Base-by-base conservation (phyloP, 257 asterid genomes). In the Fraxinus anomala region DNA sequence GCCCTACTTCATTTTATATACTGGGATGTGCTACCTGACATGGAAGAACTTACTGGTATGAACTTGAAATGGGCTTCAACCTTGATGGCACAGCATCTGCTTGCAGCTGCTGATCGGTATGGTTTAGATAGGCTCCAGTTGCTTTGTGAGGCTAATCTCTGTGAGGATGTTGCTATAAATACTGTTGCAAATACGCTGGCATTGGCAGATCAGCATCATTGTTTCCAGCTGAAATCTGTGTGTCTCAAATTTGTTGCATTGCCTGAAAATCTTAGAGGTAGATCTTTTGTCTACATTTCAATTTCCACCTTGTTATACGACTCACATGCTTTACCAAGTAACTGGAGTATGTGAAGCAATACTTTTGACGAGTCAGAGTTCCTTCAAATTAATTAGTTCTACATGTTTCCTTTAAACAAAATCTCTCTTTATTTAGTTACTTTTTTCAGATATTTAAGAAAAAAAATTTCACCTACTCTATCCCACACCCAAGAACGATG, bases 21-120 rank as follows among this genome's bases (percentile, higher is more conserved):
- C 89, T 89, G 96, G 96, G 99, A 95, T 82, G 66, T 77, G 47
- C 86, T 91, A 59, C 94, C 96, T 26, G 97, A 95, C 85, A 80
- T 95, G 91, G 99, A 89, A 88, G 98, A 91, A 83, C 88, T 95
- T 73, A 90, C 96, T 51, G 99, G 98, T 24, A 72, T 88, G 70
- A 87, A 82, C 86, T 91, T 96, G 9, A 91, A 86, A 78, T 90
- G 96, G 88, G 99, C 97, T 68, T 90, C 97, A 39, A 93, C 97
- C 30, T 88, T 95, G 91, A 93, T 95, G 94, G 86, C 91, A 80
- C 99, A 95, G 78, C 99, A 95, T 86, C 79, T 95, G 73, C 97
- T 95, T 86, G 99, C 98, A 33, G 99, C 98, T 68, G 96, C 99
- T 73, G 99, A 95, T 84, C 87, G 89, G n/a, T 93, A 95, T 85